Conservation (phyloP, 805 yeast species). For the Lachancea kluyveri region DNA sequence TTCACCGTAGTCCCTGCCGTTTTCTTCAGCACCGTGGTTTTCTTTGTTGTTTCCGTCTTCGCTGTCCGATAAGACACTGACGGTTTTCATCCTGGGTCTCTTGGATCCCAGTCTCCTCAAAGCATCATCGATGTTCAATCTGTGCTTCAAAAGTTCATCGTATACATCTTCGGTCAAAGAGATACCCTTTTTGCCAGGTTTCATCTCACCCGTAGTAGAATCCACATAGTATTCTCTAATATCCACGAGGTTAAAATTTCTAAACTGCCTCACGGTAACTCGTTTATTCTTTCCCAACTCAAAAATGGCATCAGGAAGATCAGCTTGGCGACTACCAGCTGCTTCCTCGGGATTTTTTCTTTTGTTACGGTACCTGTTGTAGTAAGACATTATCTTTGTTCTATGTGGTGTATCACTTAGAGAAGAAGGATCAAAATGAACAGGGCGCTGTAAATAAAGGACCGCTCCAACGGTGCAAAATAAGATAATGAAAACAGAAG, state of each 20-base stretch:
- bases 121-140: slow-evolving; percentile 33
- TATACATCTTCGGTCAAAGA: slow-evolving; percentile 33
- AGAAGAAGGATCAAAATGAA: no score
- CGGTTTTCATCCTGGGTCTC: slow-evolving; percentile 28
- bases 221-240: slow-evolving; percentile 77
- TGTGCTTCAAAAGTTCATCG: slow-evolving; percentile 30
- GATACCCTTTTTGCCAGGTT: slow-evolving; percentile 73
- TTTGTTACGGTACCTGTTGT: slow-evolving; percentile 12
- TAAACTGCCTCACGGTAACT: slow-evolving; percentile 68
- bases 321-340: no score
- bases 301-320: slow-evolving; percentile 15
- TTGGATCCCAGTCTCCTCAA: slow-evolving; percentile 31
- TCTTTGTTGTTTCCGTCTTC: slow-evolving; percentile 12
- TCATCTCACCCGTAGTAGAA: slow-evolving; percentile 48
- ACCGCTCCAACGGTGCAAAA: no score
- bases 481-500: no score
- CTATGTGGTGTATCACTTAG: no score
- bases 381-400: slow-evolving; percentile 7
- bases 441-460: no score
- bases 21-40: slow-evolving; percentile 1
- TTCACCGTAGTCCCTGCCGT: no score
- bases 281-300: slow-evolving; percentile 57
- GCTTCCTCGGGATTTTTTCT: slow-evolving; percentile 10
- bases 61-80: slow-evolving; percentile 26
- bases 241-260: slow-evolving; percentile 63